Evolutionary conservation across 2,329 filamentous ascomycete species (phyloP), one percentile per base, ranked within the genome.

Genomic region (Epichloe gansuensis): DNA sequence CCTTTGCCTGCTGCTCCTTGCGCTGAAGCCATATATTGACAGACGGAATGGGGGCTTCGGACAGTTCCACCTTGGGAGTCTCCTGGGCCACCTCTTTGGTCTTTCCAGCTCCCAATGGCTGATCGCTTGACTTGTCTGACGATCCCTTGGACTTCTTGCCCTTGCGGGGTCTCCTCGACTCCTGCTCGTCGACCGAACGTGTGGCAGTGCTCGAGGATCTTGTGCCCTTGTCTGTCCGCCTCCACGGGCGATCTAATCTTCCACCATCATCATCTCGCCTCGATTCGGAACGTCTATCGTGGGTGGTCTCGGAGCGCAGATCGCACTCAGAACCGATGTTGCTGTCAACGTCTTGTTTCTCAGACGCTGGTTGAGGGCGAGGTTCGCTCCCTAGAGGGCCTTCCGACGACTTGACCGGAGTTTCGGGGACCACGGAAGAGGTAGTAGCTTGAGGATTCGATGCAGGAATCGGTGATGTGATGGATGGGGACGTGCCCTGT

Each of bases 1-100:
- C 65, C 65, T 81, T 83, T 41, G 78, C 73, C 56, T 76, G 72
- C 45, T 75, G 82, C 62, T 89, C 84, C 60, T 78, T 84, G 52
- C 91, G 81, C 69, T 91, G 82, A 57, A 83, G 79, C 91, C 93
- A 98, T 56, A 91, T 74, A 67, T 98, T 98, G 54, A 96, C 86
- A 2, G 81, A 68, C 0, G 93, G 93, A 44, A 87, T 76, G 34
- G 89, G 86, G 17, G 91, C 91, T 55, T 93, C 88, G 46, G 85
- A 84, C 43, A 95, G 74, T 61, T 85, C 78, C 45, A 81, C 71
- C 61, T 83, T 81, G 60, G 78, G 72, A 13, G 73, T 72, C 55
- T 80, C 72, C 25, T 59, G 63, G 34, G 56, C 60, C 13, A 57
- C 50, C 48, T 66, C 65, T 38, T 78, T 76, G 59, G 80, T 80